Evolutionary conservation across 805 yeast genomes (phyloP).

Genomic region (Metschnikowia picachoensis): DNA sequence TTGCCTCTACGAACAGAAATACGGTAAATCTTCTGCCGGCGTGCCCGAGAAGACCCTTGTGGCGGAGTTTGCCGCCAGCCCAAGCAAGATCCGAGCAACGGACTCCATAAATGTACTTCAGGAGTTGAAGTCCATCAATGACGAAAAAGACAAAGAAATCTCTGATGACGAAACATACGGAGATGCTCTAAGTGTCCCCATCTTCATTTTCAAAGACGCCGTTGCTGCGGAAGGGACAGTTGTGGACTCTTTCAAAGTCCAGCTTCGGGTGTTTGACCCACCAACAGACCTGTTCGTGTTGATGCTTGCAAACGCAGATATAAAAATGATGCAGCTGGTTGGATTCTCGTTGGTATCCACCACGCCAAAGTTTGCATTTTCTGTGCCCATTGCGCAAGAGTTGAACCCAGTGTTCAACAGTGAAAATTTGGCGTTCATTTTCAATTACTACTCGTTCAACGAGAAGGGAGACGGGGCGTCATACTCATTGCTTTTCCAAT

Average conservation of each 20-base stretch:
- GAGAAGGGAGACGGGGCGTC: constrained; percentile 30
- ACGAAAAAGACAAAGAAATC: constrained; percentile 10
- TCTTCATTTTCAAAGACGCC: constrained; percentile 9
- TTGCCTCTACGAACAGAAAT: constrained; percentile 76
- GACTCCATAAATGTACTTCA: constrained; percentile 4
- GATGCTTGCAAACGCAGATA: constrained; percentile 33
- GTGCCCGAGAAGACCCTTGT: constrained; percentile 30
- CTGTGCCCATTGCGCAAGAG: constrained; percentile 32
- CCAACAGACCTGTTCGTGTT: constrained; percentile 43
- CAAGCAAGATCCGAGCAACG: neutral
- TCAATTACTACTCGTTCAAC: constrained; percentile 43
- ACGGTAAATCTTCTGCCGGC: constrained; percentile 47
- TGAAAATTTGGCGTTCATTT: constrained; percentile 55
- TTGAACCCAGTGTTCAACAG: constrained; percentile 67
- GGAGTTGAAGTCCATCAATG: constrained; percentile 19
- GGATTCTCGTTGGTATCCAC: constrained; percentile 46
- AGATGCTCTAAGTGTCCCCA: constrained; percentile 17
- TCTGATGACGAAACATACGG: constrained; percentile 16
- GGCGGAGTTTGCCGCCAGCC: constrained; percentile 8
- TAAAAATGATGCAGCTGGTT: constrained; percentile 38
- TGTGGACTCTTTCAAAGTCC: constrained; percentile 25
- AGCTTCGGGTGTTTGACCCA: constrained; percentile 59
- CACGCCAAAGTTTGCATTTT: constrained; percentile 8
- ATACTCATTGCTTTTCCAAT: constrained; percentile 62
- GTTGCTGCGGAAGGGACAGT: constrained; percentile 16